Evolutionary conservation across 495 filamentous ascomycete species (phyloP), one percentile per base, ranked within the genome.

Genomic region (Penicillium soppii): DNA sequence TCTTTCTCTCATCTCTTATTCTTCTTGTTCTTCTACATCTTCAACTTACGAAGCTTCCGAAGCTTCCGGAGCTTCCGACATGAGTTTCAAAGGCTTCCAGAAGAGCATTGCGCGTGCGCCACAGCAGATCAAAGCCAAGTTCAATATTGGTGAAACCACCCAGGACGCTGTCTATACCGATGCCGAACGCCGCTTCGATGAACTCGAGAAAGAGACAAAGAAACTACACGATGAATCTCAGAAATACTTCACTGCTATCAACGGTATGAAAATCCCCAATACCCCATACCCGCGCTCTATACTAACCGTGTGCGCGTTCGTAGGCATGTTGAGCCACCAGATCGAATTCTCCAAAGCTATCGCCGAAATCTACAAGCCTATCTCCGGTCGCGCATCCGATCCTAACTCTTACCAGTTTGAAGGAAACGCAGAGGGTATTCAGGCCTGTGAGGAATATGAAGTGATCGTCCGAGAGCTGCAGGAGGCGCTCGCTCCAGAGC

Each of bases 311-410:
- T n/a, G n/a, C 35, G 36, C 56, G 44, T 33, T 36, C 40, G 20
- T 52, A 88, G 85, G 91, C 75, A 99, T 99, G 94, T 76, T 99
- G 57, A 84, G 76, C 69, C 91, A 96, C 73, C 94, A 99, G 71
- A 97, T 97, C 77, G 95, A 95, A 70, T 99, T 99, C 77, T 95
- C 92, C 57, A 86, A 96, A 74, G 89, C 90, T 27, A 87, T 94
- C 72, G 86, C 86, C 39, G 95, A 99, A 71, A 86, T 99, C 56
- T 99, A 99, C 77, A 96, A 95, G 64, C 94, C 94, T 41, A 97
- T 99, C 57, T 96, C 91, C 52, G 94, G 94, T 16, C 89, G 92
- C 52, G 80, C 95, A 63, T 97, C 92, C 29, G 94, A 97, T 73
- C 95, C 94, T 23, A 88, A 91, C 53, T 87, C 88, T 15, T 82